Evolutionary conservation across 177 flowering plant species (phyloP).

Genomic region (Vitis hybrid): DNA sequence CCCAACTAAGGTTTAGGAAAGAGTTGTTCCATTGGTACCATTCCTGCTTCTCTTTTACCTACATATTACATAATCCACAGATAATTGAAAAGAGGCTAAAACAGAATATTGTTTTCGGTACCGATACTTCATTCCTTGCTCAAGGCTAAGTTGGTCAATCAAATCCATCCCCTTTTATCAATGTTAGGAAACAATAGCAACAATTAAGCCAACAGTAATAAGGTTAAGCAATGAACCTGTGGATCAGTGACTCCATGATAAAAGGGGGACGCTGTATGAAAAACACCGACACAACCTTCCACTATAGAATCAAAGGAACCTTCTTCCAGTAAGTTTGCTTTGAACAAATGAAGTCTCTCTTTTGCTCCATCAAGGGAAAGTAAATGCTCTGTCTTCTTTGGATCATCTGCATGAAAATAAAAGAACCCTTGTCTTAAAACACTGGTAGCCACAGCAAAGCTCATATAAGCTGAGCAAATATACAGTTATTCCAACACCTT

Average conservation of each 20-base stretch:
- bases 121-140: no score
- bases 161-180: no score
- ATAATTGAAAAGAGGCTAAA: no score
- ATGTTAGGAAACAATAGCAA: neutral
- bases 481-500: neutral
- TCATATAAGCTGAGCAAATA: neutral
- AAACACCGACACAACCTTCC: slow-evolving; percentile 56
- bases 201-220: neutral
- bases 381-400: slow-evolving; percentile 46
- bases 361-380: slow-evolving; percentile 54
- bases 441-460: neutral
- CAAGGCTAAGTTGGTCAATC: no score
- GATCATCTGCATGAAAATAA: slow-evolving; percentile 33
- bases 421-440: neutral
- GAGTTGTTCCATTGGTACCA: no score
- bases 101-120: no score
- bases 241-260: slow-evolving; percentile 39
- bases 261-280: slow-evolving; percentile 64
- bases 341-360: slow-evolving; percentile 55
- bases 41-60: no score
- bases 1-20: no score
- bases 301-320: slow-evolving; percentile 53
- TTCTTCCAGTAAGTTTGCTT: slow-evolving; percentile 54
- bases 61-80: no score
- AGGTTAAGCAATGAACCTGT: slow-evolving; percentile 23